A percentile compares a stretch with the other conserved stretches of the same genome.
Evolutionary conservation across 1,284 basidiomycete genomes (phyloP).

Genomic region (Ustilago shanxiensis): DNA sequence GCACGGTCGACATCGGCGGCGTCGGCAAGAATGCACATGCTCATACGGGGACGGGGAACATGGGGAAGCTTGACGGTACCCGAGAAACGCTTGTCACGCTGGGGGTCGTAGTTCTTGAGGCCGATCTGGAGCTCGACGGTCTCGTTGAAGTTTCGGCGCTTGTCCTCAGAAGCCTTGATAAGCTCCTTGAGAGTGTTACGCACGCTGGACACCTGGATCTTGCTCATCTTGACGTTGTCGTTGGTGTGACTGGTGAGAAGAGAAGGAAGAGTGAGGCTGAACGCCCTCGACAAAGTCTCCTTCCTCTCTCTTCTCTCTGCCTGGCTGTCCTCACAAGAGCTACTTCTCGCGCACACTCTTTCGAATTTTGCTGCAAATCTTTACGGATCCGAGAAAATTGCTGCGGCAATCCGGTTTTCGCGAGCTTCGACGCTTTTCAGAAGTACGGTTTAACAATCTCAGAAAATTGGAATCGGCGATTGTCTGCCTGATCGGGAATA

Average conservation of each 20-base stretch:
- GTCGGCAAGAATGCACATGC: slow-evolving; percentile 99
- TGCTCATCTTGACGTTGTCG: slow-evolving; percentile 53
- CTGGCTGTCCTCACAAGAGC: slow-evolving; percentile 4
- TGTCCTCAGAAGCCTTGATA: slow-evolving; percentile 67
- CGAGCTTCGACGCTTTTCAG: not conserved
- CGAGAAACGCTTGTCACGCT: slow-evolving; percentile 71
- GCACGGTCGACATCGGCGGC: slow-evolving; percentile 98
- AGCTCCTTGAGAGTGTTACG: slow-evolving; percentile 66
- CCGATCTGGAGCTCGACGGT: slow-evolving; percentile 71
- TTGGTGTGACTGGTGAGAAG: slow-evolving; percentile 36
- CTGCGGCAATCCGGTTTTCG: slow-evolving; percentile 26
- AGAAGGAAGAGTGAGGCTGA: not conserved
- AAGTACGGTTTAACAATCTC: not conserved
- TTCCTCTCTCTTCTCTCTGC: too few relatives aligned
- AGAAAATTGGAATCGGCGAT: slow-evolving; percentile 18
- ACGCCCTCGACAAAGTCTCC: slow-evolving; percentile 14
- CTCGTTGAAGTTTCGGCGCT: slow-evolving; percentile 70
- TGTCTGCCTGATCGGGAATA: not conserved
- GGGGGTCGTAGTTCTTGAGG: slow-evolving; percentile 70
- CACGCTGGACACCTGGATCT: slow-evolving; percentile 69
- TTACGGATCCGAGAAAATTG: slow-evolving; percentile 33
- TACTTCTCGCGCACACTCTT: not conserved
- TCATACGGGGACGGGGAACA: slow-evolving; percentile 98
- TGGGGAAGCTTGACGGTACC: slow-evolving; percentile 82
- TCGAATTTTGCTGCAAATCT: slow-evolving; percentile 9